Evolutionary conservation across 106 monocot species (phyloP).

Genomic region (Dactylorhiza incarnata): DNA sequence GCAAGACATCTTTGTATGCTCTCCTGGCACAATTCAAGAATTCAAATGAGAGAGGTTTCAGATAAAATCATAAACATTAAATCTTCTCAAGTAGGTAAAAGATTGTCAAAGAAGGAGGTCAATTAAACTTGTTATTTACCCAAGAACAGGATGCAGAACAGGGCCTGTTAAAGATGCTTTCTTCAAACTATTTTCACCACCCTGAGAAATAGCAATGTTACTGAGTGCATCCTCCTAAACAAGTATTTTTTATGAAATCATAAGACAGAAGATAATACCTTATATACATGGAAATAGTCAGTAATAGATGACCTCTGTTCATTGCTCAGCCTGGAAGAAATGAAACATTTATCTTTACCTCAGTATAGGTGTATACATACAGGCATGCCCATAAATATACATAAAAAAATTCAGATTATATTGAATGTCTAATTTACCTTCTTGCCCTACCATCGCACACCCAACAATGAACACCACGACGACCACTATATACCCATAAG

Average conservation of each 20-base stretch:
- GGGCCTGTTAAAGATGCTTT: conserved; percentile 73
- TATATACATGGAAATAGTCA: conserved; percentile 83
- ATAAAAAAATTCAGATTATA: not conserved
- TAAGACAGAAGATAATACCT: conserved; percentile 35
- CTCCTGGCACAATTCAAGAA: conserved; percentile 37
- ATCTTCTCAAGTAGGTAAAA: not conserved
- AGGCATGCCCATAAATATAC: not conserved
- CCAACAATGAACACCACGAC: conserved; percentile 99
- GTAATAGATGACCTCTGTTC: conserved; percentile 82
- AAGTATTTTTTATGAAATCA: not conserved
- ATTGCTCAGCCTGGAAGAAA: conserved; percentile 59
- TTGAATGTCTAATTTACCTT: conserved; percentile 35
- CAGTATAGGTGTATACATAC: not conserved
- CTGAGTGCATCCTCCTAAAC: not conserved
- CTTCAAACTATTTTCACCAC: conserved; percentile 73
- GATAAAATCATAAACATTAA: not conserved
- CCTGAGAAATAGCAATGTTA: conserved; percentile 26
- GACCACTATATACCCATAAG: conserved; percentile 94
- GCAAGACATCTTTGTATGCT: conserved; percentile 73
- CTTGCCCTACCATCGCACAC: conserved; percentile 94
- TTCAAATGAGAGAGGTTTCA: not conserved
- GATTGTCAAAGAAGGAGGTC: not conserved
- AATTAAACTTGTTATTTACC: conserved; percentile 35
- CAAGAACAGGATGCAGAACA: conserved; percentile 86
- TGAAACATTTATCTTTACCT: not conserved